Evolutionary conservation across 2,329 filamentous ascomycete species (phyloP).

Genomic region (Lecanosticta acicola): DNA sequence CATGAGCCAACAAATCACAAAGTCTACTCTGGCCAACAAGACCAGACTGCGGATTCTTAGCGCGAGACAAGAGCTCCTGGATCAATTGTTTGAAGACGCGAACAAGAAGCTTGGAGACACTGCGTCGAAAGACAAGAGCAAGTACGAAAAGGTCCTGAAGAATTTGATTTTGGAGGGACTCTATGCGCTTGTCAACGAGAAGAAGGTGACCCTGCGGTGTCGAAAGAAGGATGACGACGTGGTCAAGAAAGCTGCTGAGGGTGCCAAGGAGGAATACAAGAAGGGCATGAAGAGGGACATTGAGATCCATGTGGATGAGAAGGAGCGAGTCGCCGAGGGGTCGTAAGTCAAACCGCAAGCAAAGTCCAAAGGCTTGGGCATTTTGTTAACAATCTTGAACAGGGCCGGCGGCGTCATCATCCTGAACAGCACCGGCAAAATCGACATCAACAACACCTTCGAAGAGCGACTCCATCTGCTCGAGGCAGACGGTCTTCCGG

Average conservation of each 20-base stretch:
- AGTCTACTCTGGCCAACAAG: conserved; percentile 94
- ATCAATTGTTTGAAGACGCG: conserved; percentile 79
- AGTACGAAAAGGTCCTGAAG: conserved; percentile 73
- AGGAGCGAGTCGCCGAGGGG: conserved; percentile 70
- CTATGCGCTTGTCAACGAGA: conserved; percentile 74
- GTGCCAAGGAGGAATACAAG: conserved; percentile 78
- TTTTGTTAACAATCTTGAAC: too few relatives aligned
- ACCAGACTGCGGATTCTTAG: conserved; percentile 82
- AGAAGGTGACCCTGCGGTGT: conserved; percentile 66
- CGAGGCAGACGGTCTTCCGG: conserved; percentile 76
- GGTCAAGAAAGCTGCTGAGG: conserved; percentile 71
- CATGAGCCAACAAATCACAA: conserved; percentile 98
- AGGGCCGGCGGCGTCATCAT: conserved; percentile 81
- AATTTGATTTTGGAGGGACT: conserved; percentile 81
- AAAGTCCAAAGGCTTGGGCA: too few relatives aligned
- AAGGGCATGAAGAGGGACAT: conserved; percentile 62
- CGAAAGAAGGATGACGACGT: conserved; percentile 72
- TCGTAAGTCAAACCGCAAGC: conserved; percentile 66
- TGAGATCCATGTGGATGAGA: conserved; percentile 68
- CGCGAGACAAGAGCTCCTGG: conserved; percentile 83
- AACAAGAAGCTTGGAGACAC: conserved; percentile 60
- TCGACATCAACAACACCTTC: conserved; percentile 97
- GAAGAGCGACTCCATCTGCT: conserved; percentile 83
- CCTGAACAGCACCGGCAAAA: conserved; percentile 80
- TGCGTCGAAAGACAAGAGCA: conserved; percentile 58